These are phyloP conservation scores for Serendipita sp. DNA, from an alignment of 768 basidiomycete species.

Conservation along the genomic window DNA sequence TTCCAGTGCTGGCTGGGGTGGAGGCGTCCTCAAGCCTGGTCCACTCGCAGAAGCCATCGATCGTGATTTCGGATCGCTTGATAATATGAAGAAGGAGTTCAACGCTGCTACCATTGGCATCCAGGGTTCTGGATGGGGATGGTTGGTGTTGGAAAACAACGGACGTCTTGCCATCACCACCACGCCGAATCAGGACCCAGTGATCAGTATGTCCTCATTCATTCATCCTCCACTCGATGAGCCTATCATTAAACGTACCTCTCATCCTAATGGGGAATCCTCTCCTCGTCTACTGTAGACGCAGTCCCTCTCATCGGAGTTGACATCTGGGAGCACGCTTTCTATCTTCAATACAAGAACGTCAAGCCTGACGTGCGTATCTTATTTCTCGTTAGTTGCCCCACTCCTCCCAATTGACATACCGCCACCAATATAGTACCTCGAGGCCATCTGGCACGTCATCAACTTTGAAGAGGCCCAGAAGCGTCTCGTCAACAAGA, in stretches of 20 bases:
- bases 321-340: conserved; percentile 93
- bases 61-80: conserved; percentile 50
- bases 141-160: conserved; percentile 42
- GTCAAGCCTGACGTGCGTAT: conserved; percentile 76
- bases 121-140: conserved; percentile 93
- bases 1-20: conserved; percentile 25
- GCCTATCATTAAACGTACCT: not conserved
- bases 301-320: conserved; percentile 70
- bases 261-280: not conserved
- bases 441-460: conserved; percentile 61
- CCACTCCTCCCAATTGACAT: not conserved
- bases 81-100: conserved; percentile 61
- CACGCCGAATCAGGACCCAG: conserved; percentile 29
- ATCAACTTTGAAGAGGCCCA: conserved; percentile 66
- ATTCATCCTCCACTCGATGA: not conserved
- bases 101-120: conserved; percentile 74
- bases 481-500: conserved; percentile 34
- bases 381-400: not conserved
- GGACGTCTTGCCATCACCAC: conserved; percentile 21
- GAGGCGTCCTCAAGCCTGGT: conserved; percentile 45
- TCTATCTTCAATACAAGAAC: conserved; percentile 94
- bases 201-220: not conserved
- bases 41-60: conserved; percentile 52
- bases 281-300: not conserved
- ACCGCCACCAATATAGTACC: conserved; percentile 31